A percentile compares a stretch with the other conserved stretches of the same genome.
Evolutionary conservation across 768 basidiomycete species (phyloP).

Genomic region (Tephrocybe sp.): DNA sequence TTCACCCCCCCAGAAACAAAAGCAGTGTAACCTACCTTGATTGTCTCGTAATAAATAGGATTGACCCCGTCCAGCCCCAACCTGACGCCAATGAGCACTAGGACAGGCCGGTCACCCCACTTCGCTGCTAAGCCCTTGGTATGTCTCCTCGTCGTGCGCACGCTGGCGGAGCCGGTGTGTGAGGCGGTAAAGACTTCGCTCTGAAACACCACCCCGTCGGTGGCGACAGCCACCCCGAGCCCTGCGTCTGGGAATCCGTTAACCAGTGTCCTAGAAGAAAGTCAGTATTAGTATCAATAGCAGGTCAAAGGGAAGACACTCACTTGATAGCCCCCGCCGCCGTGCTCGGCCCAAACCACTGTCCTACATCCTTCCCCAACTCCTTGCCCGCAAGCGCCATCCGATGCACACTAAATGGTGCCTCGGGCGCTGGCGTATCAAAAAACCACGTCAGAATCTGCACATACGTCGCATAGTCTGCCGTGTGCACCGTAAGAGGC

Average conservation of each 20-base stretch:
- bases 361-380: slow-evolving; percentile 91
- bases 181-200: slow-evolving; percentile 87
- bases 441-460: slow-evolving; percentile 94
- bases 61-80: slow-evolving; percentile 93
- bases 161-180: slow-evolving; percentile 29
- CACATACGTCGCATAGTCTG: slow-evolving; percentile 83
- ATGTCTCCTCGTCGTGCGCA: slow-evolving; percentile 27
- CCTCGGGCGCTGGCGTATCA: slow-evolving; percentile 79
- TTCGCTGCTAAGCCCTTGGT: slow-evolving; percentile 19
- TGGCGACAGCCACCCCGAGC: slow-evolving; percentile 79
- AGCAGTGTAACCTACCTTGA: slow-evolving; percentile 37
- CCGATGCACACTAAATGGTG: slow-evolving; percentile 93
- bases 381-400: slow-evolving; percentile 96
- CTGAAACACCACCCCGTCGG: slow-evolving; percentile 81
- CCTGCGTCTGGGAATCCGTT: slow-evolving; percentile 78
- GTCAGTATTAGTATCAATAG: not conserved
- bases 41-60: slow-evolving; percentile 88
- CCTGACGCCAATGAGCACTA: slow-evolving; percentile 84
- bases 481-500: slow-evolving; percentile 52
- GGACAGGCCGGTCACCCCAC: slow-evolving; percentile 86
- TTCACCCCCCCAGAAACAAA: not conserved
- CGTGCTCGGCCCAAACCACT: slow-evolving; percentile 98
- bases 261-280: slow-evolving; percentile 61
- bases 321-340: slow-evolving; percentile 97
- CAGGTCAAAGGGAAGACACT: slow-evolving; percentile 17